Evolutionary conservation across 345 rosid genomes (phyloP).

Genomic region (Citrus hindsii): DNA sequence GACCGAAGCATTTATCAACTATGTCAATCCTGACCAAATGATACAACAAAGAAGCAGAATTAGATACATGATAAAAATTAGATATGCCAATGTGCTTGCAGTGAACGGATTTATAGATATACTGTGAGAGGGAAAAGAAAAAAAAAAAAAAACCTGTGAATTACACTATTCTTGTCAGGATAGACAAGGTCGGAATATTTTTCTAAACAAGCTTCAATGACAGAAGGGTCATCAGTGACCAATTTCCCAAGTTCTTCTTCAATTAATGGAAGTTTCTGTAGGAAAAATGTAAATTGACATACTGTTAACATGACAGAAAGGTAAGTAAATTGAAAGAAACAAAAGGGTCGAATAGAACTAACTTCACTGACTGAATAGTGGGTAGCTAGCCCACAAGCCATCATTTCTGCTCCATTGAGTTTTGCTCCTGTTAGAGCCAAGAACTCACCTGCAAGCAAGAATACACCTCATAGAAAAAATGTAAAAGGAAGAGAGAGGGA

Average conservation of each 20-base stretch:
- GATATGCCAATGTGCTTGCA: neutral
- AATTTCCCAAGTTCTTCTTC: slow-evolving; percentile 68
- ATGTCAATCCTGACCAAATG: slow-evolving; percentile 48
- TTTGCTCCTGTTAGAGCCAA: slow-evolving; percentile 83
- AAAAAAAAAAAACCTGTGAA: slow-evolving; percentile 61
- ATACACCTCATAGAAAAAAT: slow-evolving; percentile 3
- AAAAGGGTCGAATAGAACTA: slow-evolving; percentile 10
- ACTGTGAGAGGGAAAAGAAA: neutral
- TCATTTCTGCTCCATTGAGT: slow-evolving; percentile 84
- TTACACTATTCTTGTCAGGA: slow-evolving; percentile 66
- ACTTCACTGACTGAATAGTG: slow-evolving; percentile 68
- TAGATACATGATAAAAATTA: neutral
- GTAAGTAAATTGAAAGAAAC: neutral
- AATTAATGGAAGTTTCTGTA: slow-evolving; percentile 59
- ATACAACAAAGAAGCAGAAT: neutral
- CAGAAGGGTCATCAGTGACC: slow-evolving; percentile 87
- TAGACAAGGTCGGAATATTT: slow-evolving; percentile 53
- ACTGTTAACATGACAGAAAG: slow-evolving; percentile 5
- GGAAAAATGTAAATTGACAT: neutral
- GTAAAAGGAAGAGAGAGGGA: neutral
- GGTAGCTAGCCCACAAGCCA: slow-evolving; percentile 87
- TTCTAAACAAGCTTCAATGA: slow-evolving; percentile 62
- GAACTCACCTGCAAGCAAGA: slow-evolving; percentile 73
- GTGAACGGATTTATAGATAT: neutral
- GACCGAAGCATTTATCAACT: slow-evolving; percentile 78